A percentile compares a stretch with the other conserved stretches of the same genome.
Conservation (phyloP, 306 rosid genomes). For the Gleditsia sinensis region DNA sequence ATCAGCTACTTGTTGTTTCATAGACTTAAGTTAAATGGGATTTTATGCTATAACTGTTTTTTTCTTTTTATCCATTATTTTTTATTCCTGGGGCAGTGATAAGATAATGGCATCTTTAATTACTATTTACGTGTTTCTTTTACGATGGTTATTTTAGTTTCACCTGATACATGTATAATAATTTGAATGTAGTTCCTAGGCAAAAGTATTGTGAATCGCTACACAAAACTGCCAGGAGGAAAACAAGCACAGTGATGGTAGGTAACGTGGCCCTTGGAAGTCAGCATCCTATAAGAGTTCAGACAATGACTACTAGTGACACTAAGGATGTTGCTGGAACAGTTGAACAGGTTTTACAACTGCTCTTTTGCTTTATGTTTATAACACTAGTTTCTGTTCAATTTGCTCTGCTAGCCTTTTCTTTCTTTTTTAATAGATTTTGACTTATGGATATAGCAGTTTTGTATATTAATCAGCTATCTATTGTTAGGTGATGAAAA, state of each 20-base stretch:
- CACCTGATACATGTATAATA: conserved; percentile 35
- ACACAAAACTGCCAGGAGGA: conserved; percentile 83
- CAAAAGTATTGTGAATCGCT: conserved; percentile 92
- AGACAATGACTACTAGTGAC: conserved; percentile 97
- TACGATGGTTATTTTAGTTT: conserved; percentile 23
- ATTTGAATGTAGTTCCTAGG: conserved; percentile 75
- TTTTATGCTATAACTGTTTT: neutral
- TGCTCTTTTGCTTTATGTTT: conserved; percentile 21
- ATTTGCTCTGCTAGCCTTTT: neutral
- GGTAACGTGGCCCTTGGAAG: conserved; percentile 90
- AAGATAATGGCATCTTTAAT: neutral
- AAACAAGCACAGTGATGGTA: conserved; percentile 91
- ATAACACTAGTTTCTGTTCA: neutral
- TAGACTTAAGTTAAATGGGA: neutral
- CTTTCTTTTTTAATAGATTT: neutral
- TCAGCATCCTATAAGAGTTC: conserved; percentile 95
- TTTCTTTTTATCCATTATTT: neutral
- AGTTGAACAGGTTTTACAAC: conserved; percentile 78
- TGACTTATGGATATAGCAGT: neutral
- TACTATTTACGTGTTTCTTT: neutral
- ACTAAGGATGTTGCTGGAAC: conserved; percentile 93
- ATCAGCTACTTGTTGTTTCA: neutral
- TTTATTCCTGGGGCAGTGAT: neutral
- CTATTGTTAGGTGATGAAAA: conserved; percentile 79
- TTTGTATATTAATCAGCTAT: conserved; percentile 30